Conservation (phyloP, 371 early-diverging fungal species). For the Mucor lusitanicus region DNA sequence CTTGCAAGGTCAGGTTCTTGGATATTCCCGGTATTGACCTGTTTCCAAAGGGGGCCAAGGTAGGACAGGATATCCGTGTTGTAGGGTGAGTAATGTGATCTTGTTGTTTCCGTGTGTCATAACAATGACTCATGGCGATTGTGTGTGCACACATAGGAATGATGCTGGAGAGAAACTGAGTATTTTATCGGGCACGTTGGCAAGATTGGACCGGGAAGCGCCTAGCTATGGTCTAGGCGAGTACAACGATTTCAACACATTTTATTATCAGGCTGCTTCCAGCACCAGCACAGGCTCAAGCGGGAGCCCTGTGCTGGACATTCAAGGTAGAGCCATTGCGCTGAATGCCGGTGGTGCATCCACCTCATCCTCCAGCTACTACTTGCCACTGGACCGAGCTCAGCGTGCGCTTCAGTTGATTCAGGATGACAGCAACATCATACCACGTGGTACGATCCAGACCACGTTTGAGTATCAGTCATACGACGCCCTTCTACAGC, state of each 20-base stretch:
- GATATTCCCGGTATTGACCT: constrained; percentile 68
- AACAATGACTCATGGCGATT: not conserved
- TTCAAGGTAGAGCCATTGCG: constrained; percentile 71
- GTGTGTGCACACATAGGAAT: constrained; percentile 43
- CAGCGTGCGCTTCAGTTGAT: constrained; percentile 65
- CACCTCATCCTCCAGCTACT: constrained; percentile 59
- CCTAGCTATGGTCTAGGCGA: constrained; percentile 52
- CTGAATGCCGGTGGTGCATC: constrained; percentile 69
- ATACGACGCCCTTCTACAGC: constrained; percentile 59
- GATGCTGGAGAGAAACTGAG: constrained; percentile 84
- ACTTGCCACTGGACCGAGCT: constrained; percentile 70
- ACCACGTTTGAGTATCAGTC: constrained; percentile 67
- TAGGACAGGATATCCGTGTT: constrained; percentile 83
- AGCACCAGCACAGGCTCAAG: constrained; percentile 71
- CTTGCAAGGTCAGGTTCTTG: constrained; percentile 71
- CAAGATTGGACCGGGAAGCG: constrained; percentile 69
- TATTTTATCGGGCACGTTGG: constrained; percentile 78
- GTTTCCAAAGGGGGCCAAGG: constrained; percentile 73
- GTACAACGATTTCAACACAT: constrained; percentile 74
- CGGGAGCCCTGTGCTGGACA: constrained; percentile 70
- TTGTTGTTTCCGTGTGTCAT: not conserved
- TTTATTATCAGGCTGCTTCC: constrained; percentile 72
- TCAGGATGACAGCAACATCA: constrained; percentile 43
- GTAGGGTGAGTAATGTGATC: constrained; percentile 56
- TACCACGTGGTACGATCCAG: constrained; percentile 82